Percentiles rank a stretch among this genome's conserved stretches.
Evolutionary conservation across 1,139 yeast genomes (phyloP).

Genomic region (Hemisphaericaspora lyxosophila): DNA sequence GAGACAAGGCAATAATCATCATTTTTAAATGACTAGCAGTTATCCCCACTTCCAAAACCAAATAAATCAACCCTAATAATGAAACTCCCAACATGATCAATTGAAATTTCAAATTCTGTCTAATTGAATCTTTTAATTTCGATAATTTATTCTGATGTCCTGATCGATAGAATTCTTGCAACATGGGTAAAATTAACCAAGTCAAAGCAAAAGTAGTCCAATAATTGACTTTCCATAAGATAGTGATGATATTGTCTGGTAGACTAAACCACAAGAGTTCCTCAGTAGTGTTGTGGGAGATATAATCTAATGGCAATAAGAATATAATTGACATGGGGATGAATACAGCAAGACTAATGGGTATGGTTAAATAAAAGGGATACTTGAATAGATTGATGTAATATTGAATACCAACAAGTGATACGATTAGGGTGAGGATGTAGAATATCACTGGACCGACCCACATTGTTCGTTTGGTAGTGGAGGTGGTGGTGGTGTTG

Average conservation of each 20-base stretch:
- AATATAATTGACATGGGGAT: slow-evolving; percentile 44
- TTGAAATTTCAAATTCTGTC: slow-evolving; percentile 61
- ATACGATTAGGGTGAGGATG: slow-evolving; percentile 26
- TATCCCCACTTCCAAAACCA: slow-evolving; percentile 61
- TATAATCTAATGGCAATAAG: slow-evolving; percentile 43
- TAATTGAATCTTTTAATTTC: slow-evolving; percentile 56
- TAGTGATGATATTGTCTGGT: slow-evolving; percentile 47
- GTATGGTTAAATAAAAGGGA: slow-evolving; percentile 34
- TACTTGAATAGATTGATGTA: slow-evolving; percentile 38
- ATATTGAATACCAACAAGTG: slow-evolving; percentile 36
- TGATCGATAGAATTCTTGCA: slow-evolving; percentile 71
- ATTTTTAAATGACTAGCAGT: slow-evolving; percentile 58
- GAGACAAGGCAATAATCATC: slow-evolving; percentile 72
- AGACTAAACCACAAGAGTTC: slow-evolving; percentile 25
- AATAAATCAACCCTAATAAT: slow-evolving; percentile 55
- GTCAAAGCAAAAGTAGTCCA: slow-evolving; percentile 79
- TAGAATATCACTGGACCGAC: slow-evolving; percentile 29
- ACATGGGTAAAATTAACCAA: slow-evolving; percentile 69
- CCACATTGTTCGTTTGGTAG: slow-evolving; percentile 26
- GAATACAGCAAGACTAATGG: slow-evolving; percentile 41
- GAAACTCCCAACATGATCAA: slow-evolving; percentile 55
- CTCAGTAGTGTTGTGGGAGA: slow-evolving; percentile 28
- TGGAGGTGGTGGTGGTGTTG: neutral
- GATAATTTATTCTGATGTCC: slow-evolving; percentile 56
- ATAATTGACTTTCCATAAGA: slow-evolving; percentile 71